Conservation (phyloP, 2,329 filamentous ascomycete species). For the Simplicillium sp. region DNA sequence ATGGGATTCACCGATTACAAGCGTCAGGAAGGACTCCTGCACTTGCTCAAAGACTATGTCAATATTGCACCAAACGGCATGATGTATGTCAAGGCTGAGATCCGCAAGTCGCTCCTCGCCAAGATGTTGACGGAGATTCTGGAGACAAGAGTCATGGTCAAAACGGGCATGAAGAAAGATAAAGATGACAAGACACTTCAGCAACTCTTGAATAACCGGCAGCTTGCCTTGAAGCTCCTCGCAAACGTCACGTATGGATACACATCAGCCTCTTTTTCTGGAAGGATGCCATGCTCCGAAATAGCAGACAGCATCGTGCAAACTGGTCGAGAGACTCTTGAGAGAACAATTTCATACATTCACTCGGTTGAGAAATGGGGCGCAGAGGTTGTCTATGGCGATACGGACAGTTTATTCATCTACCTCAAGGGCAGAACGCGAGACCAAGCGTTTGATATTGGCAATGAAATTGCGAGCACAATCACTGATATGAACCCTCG, state of each 20-base stretch:
- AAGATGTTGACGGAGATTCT: constrained; percentile 96
- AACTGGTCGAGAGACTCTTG: constrained; percentile 86
- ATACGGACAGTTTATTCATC: constrained; percentile 92
- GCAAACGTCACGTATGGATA: constrained; percentile 99
- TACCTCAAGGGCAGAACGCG: constrained; percentile 79
- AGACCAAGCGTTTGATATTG: constrained; percentile 85
- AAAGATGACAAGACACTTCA: constrained; percentile 82
- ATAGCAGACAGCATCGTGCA: constrained; percentile 98
- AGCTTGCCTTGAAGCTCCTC: constrained; percentile 87
- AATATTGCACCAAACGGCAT: constrained; percentile 95
- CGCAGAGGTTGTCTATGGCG: constrained; percentile 94
- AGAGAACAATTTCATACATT: constrained; percentile 86
- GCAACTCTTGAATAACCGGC: constrained; percentile 82
- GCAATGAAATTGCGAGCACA: constrained; percentile 79
- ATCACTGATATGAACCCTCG: constrained; percentile 85
- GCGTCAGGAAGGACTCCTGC: constrained; percentile 64
- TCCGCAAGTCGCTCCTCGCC: constrained; percentile 82
- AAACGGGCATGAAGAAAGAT: constrained; percentile 90
- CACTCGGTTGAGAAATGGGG: constrained; percentile 82
- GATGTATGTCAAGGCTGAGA: constrained; percentile 80
- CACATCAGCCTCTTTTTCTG: constrained; percentile 92
- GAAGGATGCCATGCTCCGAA: constrained; percentile 94
- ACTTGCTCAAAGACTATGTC: constrained; percentile 72
- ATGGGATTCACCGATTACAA: constrained; percentile 90
- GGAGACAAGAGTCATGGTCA: constrained; percentile 95